phyloP scores from a whole-genome alignment of 176 grass and related monocot species.

The Alopecurus myosuroides region DNA sequence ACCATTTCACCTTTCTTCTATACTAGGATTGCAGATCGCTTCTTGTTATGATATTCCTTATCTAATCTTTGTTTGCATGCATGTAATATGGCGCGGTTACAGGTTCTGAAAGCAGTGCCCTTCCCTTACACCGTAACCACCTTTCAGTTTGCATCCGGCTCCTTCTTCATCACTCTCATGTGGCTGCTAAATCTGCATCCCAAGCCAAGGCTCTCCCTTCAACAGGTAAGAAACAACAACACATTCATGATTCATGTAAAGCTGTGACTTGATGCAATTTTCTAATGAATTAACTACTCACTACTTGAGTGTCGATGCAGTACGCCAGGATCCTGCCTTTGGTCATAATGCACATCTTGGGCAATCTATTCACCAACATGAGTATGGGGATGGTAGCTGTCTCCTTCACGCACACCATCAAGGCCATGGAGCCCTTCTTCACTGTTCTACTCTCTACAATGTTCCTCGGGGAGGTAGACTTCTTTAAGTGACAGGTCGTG shows the following conservation, averaged over 20 bases:
- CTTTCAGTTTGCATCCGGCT: slow-evolving; percentile 72
- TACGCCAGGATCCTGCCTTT: slow-evolving; percentile 57
- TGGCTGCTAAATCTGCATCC: slow-evolving; percentile 73
- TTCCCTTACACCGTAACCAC: slow-evolving; percentile 86
- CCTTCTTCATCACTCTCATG: slow-evolving; percentile 84
- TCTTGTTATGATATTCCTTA: neutral
- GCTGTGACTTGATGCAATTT: neutral
- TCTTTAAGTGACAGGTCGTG: neutral
- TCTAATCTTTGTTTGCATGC: neutral
- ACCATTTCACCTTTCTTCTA: neutral
- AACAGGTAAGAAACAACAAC: slow-evolving; percentile 32
- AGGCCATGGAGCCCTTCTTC: slow-evolving; percentile 96
- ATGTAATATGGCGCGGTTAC: neutral
- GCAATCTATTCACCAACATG: slow-evolving; percentile 84
- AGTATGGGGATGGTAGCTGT: slow-evolving; percentile 88
- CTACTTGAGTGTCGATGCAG: slow-evolving; percentile 42
- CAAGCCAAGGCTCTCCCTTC: slow-evolving; percentile 64
- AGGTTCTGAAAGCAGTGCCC: slow-evolving; percentile 80
- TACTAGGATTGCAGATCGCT: neutral
- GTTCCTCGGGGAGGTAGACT: slow-evolving; percentile 54
- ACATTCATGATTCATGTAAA: neutral
- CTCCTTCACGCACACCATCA: slow-evolving; percentile 97
- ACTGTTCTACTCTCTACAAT: slow-evolving; percentile 76
- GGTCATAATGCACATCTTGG: slow-evolving; percentile 67
- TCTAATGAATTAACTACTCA: neutral